Conservation (phyloP, 1,284 basidiomycete genomes). For the Trichosporon inkin region DNA sequence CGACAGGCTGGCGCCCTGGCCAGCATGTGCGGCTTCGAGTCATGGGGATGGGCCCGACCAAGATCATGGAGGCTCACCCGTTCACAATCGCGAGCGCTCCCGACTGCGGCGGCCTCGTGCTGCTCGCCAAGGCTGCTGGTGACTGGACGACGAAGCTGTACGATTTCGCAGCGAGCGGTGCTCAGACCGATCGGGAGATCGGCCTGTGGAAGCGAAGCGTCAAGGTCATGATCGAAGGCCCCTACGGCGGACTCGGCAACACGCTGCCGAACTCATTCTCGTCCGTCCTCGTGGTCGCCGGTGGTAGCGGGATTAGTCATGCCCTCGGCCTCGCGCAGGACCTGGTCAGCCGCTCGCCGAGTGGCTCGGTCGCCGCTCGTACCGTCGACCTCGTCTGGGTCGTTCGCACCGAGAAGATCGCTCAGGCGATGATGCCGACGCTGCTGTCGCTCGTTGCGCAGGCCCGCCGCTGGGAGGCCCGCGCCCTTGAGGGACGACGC, state of each 20-base stretch:
- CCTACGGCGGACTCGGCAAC: slow-evolving; percentile 47
- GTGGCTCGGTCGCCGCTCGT: slow-evolving; percentile 44
- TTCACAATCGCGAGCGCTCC: slow-evolving; percentile 52
- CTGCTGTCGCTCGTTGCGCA: slow-evolving; percentile 39
- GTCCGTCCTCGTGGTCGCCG: slow-evolving; percentile 43
- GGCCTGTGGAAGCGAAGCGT: slow-evolving; percentile 15
- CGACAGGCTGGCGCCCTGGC: slow-evolving; percentile 50
- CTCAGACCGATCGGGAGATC: neutral
- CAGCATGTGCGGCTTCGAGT: slow-evolving; percentile 51
- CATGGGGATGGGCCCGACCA: slow-evolving; percentile 29
- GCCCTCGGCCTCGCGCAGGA: slow-evolving; percentile 41
- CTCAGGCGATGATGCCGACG: slow-evolving; percentile 37
- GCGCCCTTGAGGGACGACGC: slow-evolving; percentile 28
- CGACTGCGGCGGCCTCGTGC: slow-evolving; percentile 39
- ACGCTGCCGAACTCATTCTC: slow-evolving; percentile 45
- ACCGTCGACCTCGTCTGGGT: slow-evolving; percentile 49
- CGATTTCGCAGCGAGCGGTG: slow-evolving; percentile 25
- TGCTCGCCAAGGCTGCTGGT: slow-evolving; percentile 45
- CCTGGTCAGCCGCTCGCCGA: slow-evolving; percentile 35
- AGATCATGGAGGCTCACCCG: slow-evolving; percentile 45
- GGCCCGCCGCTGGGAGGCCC: slow-evolving; percentile 35
- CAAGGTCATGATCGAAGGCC: slow-evolving; percentile 44
- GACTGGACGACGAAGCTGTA: slow-evolving; percentile 45
- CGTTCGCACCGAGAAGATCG: slow-evolving; percentile 38
- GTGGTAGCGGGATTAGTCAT: slow-evolving; percentile 48